These are phyloP conservation scores for Salix koriyanagi DNA, from an alignment of 345 rosid genomes.

Conservation along the genomic window DNA sequence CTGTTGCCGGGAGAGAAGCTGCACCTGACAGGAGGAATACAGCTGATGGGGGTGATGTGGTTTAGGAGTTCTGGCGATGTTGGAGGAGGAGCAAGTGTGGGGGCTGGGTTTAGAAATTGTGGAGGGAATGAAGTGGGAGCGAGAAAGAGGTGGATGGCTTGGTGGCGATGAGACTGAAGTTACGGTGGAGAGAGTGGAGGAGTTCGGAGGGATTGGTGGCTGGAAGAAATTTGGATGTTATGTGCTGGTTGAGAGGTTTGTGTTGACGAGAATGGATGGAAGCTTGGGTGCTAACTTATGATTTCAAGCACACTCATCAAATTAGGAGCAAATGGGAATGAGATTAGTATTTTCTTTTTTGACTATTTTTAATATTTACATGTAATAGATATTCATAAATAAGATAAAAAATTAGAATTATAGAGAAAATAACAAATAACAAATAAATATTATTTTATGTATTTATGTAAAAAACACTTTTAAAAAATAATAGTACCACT, in stretches of 20 bases:
- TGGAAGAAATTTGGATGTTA: constrained; percentile 14
- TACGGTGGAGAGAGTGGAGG: neutral
- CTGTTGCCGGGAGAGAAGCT: neutral
- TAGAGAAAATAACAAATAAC: too few species aligned
- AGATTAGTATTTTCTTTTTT: neutral
- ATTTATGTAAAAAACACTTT: too few species aligned
- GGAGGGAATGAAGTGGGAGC: constrained; percentile 18
- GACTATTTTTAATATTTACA: too few species aligned
- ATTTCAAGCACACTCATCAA: constrained; percentile 11
- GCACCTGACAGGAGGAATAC: neutral
- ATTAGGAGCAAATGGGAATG: constrained; percentile 7
- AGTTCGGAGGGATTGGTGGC: neutral
- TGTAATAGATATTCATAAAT: too few species aligned
- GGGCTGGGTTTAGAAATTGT: constrained; percentile 3
- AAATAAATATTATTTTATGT: too few species aligned
- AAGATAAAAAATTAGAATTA: too few species aligned
- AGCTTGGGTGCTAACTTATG: neutral
- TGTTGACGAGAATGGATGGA: constrained; percentile 18
- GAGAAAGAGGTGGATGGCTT: constrained; percentile 7
- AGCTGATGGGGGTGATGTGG: constrained; percentile 6
- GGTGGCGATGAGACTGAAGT: neutral
- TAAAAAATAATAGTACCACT: too few species aligned
- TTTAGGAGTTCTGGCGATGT: neutral
- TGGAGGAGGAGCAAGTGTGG: neutral
- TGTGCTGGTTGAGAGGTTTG: constrained; percentile 18